Percentiles rank a stretch among this genome's conserved stretches.
Evolutionary conservation across 129 eudicot species (phyloP).

Genomic region (Dittrichia graveolens): DNA sequence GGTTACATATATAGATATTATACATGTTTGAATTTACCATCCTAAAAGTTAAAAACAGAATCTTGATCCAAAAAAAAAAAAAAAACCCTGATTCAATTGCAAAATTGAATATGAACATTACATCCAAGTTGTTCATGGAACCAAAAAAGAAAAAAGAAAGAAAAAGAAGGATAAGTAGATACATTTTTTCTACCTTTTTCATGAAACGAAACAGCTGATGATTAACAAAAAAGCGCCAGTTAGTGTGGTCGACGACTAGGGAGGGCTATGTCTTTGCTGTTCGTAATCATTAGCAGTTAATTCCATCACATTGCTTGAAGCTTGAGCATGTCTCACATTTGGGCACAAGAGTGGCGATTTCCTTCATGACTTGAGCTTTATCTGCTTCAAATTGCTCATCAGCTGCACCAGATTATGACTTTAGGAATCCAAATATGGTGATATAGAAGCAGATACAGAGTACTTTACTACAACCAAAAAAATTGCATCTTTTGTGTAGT

Average conservation of each 20-base stretch:
- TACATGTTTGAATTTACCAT: slow-evolving; percentile 22
- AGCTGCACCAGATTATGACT: slow-evolving; percentile 37
- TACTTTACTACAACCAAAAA: too few relatives aligned
- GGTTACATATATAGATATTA: neutral
- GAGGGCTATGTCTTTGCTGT: slow-evolving; percentile 23
- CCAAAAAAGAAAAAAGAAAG: slow-evolving; percentile 7
- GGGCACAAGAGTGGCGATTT: slow-evolving; percentile 54
- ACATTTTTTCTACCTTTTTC: slow-evolving; percentile 10
- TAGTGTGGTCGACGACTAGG: slow-evolving; percentile 10
- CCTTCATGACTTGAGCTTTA: slow-evolving; percentile 57
- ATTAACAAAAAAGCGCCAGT: neutral
- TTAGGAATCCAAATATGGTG: neutral
- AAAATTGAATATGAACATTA: slow-evolving; percentile 17
- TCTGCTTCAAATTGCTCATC: slow-evolving; percentile 65
- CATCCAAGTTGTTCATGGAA: slow-evolving; percentile 21
- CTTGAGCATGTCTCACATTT: slow-evolving; percentile 34
- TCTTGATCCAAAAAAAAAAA: slow-evolving; percentile 4
- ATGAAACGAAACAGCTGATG: neutral
- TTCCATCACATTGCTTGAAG: slow-evolving; percentile 35
- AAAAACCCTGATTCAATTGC: slow-evolving; percentile 7
- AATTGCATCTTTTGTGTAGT: too few relatives aligned
- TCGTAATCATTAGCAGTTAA: slow-evolving; percentile 27
- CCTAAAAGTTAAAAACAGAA: slow-evolving; percentile 8
- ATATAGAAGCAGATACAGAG: too few relatives aligned
- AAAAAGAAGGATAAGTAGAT: neutral